These are phyloP conservation scores for Knufia petricola DNA, from an alignment of 2,329 filamentous ascomycete species.

Conservation along the genomic window DNA sequence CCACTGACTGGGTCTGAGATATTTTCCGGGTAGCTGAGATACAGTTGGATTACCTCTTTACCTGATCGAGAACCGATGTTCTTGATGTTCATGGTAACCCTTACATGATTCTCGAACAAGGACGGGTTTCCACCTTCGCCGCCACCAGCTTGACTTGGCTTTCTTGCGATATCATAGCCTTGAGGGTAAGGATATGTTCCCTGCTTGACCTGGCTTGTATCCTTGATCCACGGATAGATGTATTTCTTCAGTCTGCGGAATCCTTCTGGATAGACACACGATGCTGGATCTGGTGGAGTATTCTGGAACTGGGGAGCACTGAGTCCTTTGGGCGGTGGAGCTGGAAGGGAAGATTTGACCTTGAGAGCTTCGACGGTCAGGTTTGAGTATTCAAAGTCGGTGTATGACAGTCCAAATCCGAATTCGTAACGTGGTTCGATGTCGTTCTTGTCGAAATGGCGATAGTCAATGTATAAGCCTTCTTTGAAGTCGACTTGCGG, in stretches of 20 bases:
- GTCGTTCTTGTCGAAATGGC: conserved; percentile 44
- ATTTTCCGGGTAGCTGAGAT: conserved; percentile 27
- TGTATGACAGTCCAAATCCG: conserved; percentile 53
- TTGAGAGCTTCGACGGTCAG: conserved; percentile 41
- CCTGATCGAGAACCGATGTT: conserved; percentile 21
- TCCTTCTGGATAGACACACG: conserved; percentile 50
- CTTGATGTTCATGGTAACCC: conserved; percentile 15
- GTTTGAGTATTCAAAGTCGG: conserved; percentile 50
- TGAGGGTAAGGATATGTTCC: conserved; percentile 43
- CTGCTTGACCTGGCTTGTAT: conserved; percentile 38
- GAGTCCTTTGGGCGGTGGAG: conserved; percentile 33
- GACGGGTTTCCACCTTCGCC: conserved; percentile 59
- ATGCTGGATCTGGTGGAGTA: conserved; percentile 45
- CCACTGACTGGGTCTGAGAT: conserved; percentile 34
- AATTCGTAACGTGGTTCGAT: conserved; percentile 53
- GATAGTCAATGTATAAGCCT: conserved; percentile 51
- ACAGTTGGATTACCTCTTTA: conserved; percentile 23
- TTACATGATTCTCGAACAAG: conserved; percentile 48
- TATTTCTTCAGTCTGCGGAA: conserved; percentile 58
- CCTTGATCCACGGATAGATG: conserved; percentile 61
- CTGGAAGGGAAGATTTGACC: conserved; percentile 40
- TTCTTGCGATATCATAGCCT: conserved; percentile 44
- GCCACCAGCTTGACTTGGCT: conserved; percentile 56
- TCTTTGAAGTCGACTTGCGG: conserved; percentile 53
- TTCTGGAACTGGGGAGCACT: conserved; percentile 47